Base-by-base conservation (phyloP, 441 rosid species). In the Pelargonium fulgidum region DNA sequence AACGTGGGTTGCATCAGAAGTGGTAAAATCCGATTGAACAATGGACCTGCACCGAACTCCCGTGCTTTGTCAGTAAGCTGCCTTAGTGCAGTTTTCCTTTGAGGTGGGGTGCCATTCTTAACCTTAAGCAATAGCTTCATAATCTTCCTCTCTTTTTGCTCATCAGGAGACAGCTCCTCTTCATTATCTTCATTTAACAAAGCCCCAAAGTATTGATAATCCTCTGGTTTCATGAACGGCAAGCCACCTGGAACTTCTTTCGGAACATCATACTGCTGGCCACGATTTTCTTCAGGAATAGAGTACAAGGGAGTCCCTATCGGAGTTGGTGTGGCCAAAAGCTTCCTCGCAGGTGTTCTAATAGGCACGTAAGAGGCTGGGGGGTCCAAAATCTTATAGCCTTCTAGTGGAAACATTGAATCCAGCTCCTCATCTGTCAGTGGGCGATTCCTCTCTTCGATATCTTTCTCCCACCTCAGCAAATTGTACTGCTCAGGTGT, bases 351-450 rank as follows among this genome's bases (percentile, higher is more conserved):
- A 45, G 97, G 97, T 9, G 92, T 89, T 76, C 99, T 79, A 29
- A 91, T 93, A n/a, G 99, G 99, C 70, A 91, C 95, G 82, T 93
- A 93, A 19, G 96, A 86, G 7, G 96, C 89, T 17, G 99, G 99
- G 0, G 96, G 95, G 29, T 86, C 93, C 91, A 93, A 79, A 75
- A 91, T 78, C 83, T 91, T 91, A 74, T 93, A 93, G 16, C 99
- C 99, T 58, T 89, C 93, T 75, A 72, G 82, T 10, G 98, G 97
- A 80, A 93, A 87, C 92, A 93, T 88, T 45, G 93, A 87, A 79
- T 93, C 99, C 62, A 93, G 87, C 84, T 93, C 99, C 80, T 93
- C 97, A 83, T 93, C 97, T 26, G 90, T 84, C 85, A 93, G 68
- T 1, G 99, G 99, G 64, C 93, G 82, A 74, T 93, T 93, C 83